A percentile compares a stretch with the other conserved stretches of the same genome.
Conservation (phyloP, 2,329 filamentous ascomycete species). For the Botrytis hyacinthi region DNA sequence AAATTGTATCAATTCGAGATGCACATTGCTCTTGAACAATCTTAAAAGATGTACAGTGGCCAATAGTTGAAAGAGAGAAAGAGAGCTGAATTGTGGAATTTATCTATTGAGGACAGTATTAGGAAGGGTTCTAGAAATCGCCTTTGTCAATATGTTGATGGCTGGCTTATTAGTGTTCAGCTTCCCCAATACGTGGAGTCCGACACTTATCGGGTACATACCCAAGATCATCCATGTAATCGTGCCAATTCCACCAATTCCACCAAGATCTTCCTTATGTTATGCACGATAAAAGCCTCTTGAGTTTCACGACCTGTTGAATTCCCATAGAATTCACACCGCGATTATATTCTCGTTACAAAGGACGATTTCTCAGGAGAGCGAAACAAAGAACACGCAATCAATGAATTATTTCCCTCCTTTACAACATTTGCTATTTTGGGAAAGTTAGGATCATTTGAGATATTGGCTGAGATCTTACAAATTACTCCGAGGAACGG, state of each 20-base stretch:
- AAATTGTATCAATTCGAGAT: slow-evolving; percentile 1
- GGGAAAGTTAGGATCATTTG: not conserved
- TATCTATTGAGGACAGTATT: slow-evolving; percentile 15
- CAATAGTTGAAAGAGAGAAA: not conserved
- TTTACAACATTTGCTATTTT: not conserved
- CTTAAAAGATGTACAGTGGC: not conserved
- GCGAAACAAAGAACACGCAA: slow-evolving; percentile 1
- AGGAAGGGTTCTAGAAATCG: not conserved
- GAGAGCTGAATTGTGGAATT: not conserved
- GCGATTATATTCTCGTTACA: not conserved
- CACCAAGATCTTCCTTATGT: not conserved
- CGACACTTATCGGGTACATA: not conserved
- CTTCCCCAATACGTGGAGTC: slow-evolving; percentile 9
- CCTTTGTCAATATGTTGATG: slow-evolving; percentile 17
- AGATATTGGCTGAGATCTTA: not conserved
- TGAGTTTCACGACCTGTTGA: not conserved
- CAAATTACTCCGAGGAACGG: not conserved
- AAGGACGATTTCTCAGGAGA: not conserved
- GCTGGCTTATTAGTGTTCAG: slow-evolving; percentile 3
- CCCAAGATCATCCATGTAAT: not conserved
- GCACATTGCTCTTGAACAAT: slow-evolving; percentile 6
- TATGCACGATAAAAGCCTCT: not conserved
- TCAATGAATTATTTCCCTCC: not conserved
- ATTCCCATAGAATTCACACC: not conserved
- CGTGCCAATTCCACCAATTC: not conserved